A percentile compares a stretch with the other conserved stretches of the same genome.
Evolutionary conservation across 108 stramenopile genomes (phyloP).

Genomic region (Skeletonema grethae): DNA sequence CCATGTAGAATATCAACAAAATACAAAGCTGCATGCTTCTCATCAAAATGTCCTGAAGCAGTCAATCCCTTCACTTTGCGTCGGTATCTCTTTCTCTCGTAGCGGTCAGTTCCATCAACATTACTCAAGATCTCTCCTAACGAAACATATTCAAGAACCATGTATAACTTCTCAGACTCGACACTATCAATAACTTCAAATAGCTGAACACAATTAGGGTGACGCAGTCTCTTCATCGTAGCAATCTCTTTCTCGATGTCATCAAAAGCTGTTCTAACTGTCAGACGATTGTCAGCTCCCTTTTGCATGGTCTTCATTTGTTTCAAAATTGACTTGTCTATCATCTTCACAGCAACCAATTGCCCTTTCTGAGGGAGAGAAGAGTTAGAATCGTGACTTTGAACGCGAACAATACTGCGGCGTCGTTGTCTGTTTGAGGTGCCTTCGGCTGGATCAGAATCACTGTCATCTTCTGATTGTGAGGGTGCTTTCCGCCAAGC

Average conservation of each 20-base stretch:
- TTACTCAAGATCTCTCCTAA: slow-evolving; percentile 89
- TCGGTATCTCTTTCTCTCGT: slow-evolving; percentile 37
- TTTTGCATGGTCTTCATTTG: slow-evolving; percentile 73
- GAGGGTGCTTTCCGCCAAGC: slow-evolving; percentile 17
- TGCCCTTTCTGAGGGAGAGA: slow-evolving; percentile 45
- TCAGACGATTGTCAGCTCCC: slow-evolving; percentile 41
- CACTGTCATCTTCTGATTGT: not conserved
- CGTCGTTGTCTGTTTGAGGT: not conserved
- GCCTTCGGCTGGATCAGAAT: not conserved
- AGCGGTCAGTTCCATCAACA: slow-evolving; percentile 66
- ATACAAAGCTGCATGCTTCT: slow-evolving; percentile 72
- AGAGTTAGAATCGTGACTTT: slow-evolving; percentile 6
- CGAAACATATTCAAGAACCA: slow-evolving; percentile 90
- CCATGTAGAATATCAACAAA: slow-evolving; percentile 90
- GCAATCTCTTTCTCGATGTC: slow-evolving; percentile 89
- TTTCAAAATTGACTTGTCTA: slow-evolving; percentile 77
- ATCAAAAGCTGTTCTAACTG: slow-evolving; percentile 74
- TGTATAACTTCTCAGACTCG: slow-evolving; percentile 77
- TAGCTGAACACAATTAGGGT: slow-evolving; percentile 83
- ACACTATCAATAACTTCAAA: slow-evolving; percentile 87
- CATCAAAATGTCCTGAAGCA: slow-evolving; percentile 75
- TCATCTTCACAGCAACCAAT: slow-evolving; percentile 85
- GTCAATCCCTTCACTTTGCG: slow-evolving; percentile 46
- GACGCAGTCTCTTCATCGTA: slow-evolving; percentile 84
- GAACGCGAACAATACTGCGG: slow-evolving; percentile 33